phyloP scores from a whole-genome alignment of 1,139 yeast species.

The Blastobotrys persicus region DNA sequence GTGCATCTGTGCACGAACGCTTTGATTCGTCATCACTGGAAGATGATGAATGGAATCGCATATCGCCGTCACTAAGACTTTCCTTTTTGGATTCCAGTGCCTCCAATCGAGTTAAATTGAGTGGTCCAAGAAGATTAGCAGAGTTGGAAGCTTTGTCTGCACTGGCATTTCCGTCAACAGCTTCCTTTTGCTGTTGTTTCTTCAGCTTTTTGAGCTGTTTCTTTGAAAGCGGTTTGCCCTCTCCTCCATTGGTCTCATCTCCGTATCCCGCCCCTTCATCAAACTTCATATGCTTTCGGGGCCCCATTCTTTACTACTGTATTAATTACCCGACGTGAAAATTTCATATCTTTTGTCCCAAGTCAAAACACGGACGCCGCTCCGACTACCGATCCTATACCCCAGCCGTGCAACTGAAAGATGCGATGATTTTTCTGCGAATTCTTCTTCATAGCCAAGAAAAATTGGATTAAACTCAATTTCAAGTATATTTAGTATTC shows the following conservation, averaged over 20 bases:
- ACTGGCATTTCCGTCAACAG: constrained; percentile 2
- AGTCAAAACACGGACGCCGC: not conserved
- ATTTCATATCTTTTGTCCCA: not conserved
- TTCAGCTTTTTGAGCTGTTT: constrained; percentile 9
- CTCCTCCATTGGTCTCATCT: constrained; percentile 1
- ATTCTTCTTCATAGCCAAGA: too few species aligned
- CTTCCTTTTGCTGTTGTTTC: constrained; percentile 2
- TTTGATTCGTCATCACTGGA: constrained; percentile 10
- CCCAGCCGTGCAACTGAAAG: too few species aligned
- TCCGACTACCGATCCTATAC: not conserved
- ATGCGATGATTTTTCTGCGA: too few species aligned
- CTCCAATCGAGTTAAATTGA: constrained; percentile 21
- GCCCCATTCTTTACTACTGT: constrained; percentile 25
- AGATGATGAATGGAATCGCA: constrained; percentile 17
- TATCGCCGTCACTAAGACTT: constrained; percentile 22
- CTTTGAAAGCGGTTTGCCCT: not conserved
- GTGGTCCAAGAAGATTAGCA: constrained; percentile 21
- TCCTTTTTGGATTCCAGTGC: constrained; percentile 18
- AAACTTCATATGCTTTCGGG: constrained; percentile 30
- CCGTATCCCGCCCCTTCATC: constrained; percentile 22
- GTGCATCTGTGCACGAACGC: not conserved
- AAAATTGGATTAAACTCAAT: too few species aligned
- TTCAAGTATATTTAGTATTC: too few species aligned
- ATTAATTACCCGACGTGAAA: not conserved
- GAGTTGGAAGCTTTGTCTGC: constrained; percentile 1